Evolutionary conservation across 2,329 filamentous ascomycete species (phyloP), one percentile per base, ranked within the genome.

Genomic region (Fusarium xylarioides): DNA sequence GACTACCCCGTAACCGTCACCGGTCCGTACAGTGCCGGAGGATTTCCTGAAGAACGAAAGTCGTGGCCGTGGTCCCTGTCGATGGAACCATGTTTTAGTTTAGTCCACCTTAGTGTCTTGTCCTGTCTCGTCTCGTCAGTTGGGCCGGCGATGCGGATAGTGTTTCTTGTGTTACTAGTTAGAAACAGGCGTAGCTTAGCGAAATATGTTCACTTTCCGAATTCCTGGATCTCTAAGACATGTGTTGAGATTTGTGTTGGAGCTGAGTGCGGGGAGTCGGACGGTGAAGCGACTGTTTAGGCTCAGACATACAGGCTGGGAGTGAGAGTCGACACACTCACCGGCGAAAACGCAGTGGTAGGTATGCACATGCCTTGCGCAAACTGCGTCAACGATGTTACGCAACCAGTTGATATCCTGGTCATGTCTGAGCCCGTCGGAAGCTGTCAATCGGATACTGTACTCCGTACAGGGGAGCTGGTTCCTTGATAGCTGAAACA

Each of bases 151-250:
- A 60, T 49, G 54, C 34, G 35, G 40, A 35, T 30, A 32, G 21
- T 62, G 38, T 42, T 65, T 50, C 46, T 40, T 68, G 54, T 44
- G 43, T 40, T 26, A 56, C 67, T 64, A 69, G 53, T 50, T 54
- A 50, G 65, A 64, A 70, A 58, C 11, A 44, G 65, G 65, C 30
- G 57, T 57, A 40, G 65, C 37, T 40, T 54, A 69, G 64, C 46
- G 64, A 57, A 42, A 50, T 30, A 47, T 42, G 40, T 46, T 28
- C 34, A 30, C 32, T 28, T 58, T 58, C 59, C 52, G 59, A 63
- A 63, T 63, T 63, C 42, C 32, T 63, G 59, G 52, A 34, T 58
- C 12, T 44, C 16, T 26, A 16, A 59, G 56, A 52, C 43, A 38
- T 59, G 56, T 4, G 30, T 30, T 52, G 55, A 35, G 19, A 18